These are phyloP conservation scores for Floccularia luteovirens DNA, from an alignment of 768 basidiomycete species.

Conservation along the genomic window DNA sequence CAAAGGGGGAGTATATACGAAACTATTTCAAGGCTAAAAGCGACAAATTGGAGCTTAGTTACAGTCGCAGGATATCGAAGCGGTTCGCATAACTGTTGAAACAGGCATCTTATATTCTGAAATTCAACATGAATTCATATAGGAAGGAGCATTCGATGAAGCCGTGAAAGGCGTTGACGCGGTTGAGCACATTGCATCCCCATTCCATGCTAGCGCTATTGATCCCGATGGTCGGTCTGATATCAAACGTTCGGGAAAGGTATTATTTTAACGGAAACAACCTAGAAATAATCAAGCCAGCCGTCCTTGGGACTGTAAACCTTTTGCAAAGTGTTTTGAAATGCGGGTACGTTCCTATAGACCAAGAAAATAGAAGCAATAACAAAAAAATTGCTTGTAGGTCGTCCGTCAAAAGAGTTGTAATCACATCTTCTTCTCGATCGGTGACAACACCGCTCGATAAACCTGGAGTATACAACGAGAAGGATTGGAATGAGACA, in stretches of 20 bases:
- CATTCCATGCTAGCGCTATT: constrained; percentile 4
- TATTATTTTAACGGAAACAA: too few relatives aligned
- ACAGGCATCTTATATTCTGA: too few relatives aligned
- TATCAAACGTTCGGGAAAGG: constrained; percentile 5
- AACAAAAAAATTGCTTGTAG: neutral
- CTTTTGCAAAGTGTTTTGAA: constrained; percentile 2
- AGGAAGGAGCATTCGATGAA: constrained; percentile 7
- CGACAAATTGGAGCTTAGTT: too few relatives aligned
- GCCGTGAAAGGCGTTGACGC: constrained; percentile 6
- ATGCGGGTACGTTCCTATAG: neutral
- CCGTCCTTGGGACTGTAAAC: constrained; percentile 1
- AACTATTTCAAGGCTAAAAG: constrained; percentile 1
- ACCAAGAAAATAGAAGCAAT: neutral
- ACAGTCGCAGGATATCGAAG: too few relatives aligned
- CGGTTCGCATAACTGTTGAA: too few relatives aligned
- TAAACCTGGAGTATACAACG: neutral
- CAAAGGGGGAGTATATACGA: constrained; percentile 2
- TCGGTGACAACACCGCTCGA: neutral
- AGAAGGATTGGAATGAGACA: constrained; percentile 5
- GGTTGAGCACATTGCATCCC: constrained; percentile 7
- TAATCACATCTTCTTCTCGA: neutral
- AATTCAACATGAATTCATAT: too few relatives aligned
- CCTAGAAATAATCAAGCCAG: constrained; percentile 1
- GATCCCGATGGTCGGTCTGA: constrained; percentile 3
- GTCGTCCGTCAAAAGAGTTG: neutral